Evolutionary conservation across 805 yeast genomes (phyloP), one percentile per base, ranked within the genome.

Genomic region (Cephaloascus fragrans): DNA sequence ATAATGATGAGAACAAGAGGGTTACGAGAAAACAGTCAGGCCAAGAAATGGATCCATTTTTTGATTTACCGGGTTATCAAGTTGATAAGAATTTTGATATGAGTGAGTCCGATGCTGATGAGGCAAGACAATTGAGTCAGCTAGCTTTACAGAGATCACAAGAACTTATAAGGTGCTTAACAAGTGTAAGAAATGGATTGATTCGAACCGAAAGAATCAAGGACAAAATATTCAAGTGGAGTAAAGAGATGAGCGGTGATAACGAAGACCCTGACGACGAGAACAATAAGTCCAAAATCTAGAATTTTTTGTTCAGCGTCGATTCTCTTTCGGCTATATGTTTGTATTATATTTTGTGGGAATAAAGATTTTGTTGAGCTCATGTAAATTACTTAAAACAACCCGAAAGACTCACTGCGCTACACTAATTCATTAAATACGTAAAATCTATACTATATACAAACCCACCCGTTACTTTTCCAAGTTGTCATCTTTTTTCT

Each of bases 111-210:
- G 71, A 69, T 26, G 83, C 86, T 3, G 84, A 80, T 47, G 83
- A 79, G 37, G 67, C 84, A 1, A 64, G 90, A 44, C 89, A 83
- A 50, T 69, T 78, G 56, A 78, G 75, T 38, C 96, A 73, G 65
- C 87, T 81, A 35, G 82, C 83, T 0, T 65, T 87, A 35, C 95
- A 89, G 57, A 77, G 90, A 44, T 75, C 80, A 42, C 88, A 86
- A 52, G 97, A 93, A 57, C 90, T 82, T 54, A 80, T 88, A 38
- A 71, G 90, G 50, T 83, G 88, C 44, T 63, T 93, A 50, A 67
- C 76, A n/a, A 74, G 69, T 28, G 71, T 93, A 29, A 71, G 97
- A 47, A 71, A 71, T 49, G 94, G 88, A 1, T 62, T 90, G 19
- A 77, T 83, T 28, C 73, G 84, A 49, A 90, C 96, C 0, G 85